Conservation (phyloP, 1,284 basidiomycete genomes). For the Rhodotorula sp. region DNA sequence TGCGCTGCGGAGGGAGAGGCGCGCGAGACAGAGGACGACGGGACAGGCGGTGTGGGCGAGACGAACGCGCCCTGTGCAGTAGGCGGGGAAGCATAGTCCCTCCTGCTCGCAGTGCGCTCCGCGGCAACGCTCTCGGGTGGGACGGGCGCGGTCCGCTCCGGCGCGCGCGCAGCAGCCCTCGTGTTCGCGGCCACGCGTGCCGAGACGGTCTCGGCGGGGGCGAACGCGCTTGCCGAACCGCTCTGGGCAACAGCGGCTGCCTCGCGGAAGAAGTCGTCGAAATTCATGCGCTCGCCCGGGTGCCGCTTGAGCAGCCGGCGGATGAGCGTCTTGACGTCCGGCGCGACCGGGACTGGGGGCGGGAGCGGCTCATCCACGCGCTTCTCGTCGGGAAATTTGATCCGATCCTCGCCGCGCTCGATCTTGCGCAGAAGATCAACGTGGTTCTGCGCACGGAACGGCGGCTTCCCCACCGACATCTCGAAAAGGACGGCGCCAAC, state of each 20-base stretch:
- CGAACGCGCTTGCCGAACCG: slow-evolving; percentile 12
- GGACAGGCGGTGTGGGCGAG: not conserved
- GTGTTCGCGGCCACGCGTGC: not conserved
- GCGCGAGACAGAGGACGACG: not conserved
- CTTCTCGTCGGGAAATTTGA: slow-evolving; percentile 88
- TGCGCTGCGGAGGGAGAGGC: too few species aligned
- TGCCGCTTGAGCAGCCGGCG: slow-evolving; percentile 77
- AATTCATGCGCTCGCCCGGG: slow-evolving; percentile 80
- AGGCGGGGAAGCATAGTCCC: not conserved
- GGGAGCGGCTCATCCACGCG: slow-evolving; percentile 32
- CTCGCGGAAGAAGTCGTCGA: slow-evolving; percentile 87
- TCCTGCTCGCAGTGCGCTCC: not conserved
- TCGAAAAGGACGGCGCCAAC: slow-evolving; percentile 96
- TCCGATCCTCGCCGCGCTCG: slow-evolving; percentile 69
- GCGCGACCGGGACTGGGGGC: slow-evolving; percentile 59
- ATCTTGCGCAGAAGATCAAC: slow-evolving; percentile 94
- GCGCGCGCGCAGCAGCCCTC: not conserved
- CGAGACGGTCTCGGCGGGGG: slow-evolving; percentile 21
- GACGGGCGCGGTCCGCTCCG: slow-evolving; percentile 64
- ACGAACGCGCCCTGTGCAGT: not conserved
- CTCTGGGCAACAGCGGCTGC: slow-evolving; percentile 40
- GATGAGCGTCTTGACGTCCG: slow-evolving; percentile 87
- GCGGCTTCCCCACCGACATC: slow-evolving; percentile 89
- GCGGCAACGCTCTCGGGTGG: slow-evolving; percentile 52
- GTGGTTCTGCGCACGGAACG: slow-evolving; percentile 93